Evolutionary conservation across 208 protist species (phyloP).

Genomic region (Leishmania lainsoni): DNA sequence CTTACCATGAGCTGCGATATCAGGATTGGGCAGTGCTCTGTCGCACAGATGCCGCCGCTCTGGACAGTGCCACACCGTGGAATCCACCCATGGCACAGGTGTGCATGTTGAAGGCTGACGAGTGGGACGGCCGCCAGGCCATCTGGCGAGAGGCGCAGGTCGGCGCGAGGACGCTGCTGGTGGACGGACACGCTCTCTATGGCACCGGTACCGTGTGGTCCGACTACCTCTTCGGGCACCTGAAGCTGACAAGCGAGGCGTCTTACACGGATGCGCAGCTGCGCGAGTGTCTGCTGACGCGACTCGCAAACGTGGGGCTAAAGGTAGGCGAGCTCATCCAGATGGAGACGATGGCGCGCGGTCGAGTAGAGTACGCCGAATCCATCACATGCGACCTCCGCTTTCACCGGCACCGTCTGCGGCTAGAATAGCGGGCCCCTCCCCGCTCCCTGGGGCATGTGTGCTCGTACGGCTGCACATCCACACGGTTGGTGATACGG

Average conservation of each 20-base stretch:
- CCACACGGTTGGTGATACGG: neutral
- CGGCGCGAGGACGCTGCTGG: neutral
- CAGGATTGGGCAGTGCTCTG: neutral
- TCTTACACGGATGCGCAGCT: slow-evolving; percentile 45
- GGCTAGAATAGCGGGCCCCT: neutral
- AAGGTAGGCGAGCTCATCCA: slow-evolving; percentile 42
- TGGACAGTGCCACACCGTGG: neutral
- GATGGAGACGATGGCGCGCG: slow-evolving; percentile 37
- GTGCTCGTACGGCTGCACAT: neutral
- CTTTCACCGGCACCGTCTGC: slow-evolving; percentile 14
- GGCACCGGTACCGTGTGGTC: slow-evolving; percentile 13
- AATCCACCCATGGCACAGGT: slow-evolving; percentile 15
- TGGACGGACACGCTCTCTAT: slow-evolving; percentile 6
- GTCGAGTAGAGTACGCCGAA: slow-evolving; percentile 40
- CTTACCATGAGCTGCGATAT: neutral
- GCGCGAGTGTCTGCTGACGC: slow-evolving; percentile 27
- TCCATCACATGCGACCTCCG: slow-evolving; percentile 32
- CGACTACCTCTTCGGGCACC: slow-evolving; percentile 40
- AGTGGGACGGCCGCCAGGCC: slow-evolving; percentile 18
- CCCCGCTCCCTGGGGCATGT: neutral
- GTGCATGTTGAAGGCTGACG: slow-evolving; percentile 11
- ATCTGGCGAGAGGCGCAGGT: slow-evolving; percentile 17
- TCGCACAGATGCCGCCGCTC: neutral
- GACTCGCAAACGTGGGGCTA: slow-evolving; percentile 29
- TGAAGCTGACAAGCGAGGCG: slow-evolving; percentile 38